These are phyloP conservation scores for Sclerotinia minor DNA, from an alignment of 2,329 filamentous ascomycete genomes.

Conservation along the genomic window DNA sequence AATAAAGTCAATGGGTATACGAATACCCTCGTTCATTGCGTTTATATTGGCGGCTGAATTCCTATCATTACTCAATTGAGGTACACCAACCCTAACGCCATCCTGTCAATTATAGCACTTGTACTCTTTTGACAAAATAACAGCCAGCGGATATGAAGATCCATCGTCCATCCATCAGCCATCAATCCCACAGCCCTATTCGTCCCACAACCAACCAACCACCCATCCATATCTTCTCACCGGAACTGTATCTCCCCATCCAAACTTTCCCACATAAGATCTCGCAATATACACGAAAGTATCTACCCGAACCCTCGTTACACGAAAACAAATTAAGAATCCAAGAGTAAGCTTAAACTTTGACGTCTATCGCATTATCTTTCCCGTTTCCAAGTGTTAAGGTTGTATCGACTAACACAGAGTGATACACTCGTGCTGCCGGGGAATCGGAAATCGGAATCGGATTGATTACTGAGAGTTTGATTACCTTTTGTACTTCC, in stretches of 20 bases:
- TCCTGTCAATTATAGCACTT: background rate
- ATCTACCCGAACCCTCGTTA: background rate
- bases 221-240: background rate
- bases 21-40: background rate
- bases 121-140: background rate
- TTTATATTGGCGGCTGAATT: conserved; percentile 4
- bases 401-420: background rate
- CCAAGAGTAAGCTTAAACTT: background rate
- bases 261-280: background rate
- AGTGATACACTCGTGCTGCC: background rate
- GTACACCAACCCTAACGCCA: background rate
- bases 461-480: background rate
- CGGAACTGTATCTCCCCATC: background rate
- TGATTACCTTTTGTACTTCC: background rate
- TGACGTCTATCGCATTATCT: background rate
- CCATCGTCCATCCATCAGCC: background rate
- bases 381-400: background rate
- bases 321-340: background rate
- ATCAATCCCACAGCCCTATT: background rate
- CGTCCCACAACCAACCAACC: no score
- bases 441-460: conserved; percentile 12
- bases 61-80: background rate
- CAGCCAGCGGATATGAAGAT: background rate
- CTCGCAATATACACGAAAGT: background rate
- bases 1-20: background rate